phyloP scores from a whole-genome alignment of 192 early-diverging fungal genomes.

The Spinellus fusiger region DNA sequence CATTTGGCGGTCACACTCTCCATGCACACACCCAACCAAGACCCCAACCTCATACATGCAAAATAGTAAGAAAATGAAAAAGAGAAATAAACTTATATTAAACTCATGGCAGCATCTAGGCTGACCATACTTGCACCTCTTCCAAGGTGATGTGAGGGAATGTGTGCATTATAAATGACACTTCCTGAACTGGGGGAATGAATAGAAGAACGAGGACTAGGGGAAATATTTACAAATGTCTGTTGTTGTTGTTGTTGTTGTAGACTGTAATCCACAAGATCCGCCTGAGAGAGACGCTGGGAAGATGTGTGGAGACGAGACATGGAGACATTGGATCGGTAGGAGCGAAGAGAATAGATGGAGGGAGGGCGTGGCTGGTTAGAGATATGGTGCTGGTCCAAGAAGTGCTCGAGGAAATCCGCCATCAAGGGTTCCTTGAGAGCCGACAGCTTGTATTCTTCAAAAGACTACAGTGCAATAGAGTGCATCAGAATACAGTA shows the following conservation, averaged over 20 bases:
- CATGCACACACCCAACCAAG: too few relatives aligned
- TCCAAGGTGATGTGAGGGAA: not conserved
- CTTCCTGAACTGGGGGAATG: not conserved
- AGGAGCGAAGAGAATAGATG: slow-evolving; percentile 16
- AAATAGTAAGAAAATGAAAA: not conserved
- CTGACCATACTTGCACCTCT: slow-evolving; percentile 10
- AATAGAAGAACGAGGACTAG: slow-evolving; percentile 1
- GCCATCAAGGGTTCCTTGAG: slow-evolving; percentile 73
- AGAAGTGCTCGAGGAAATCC: slow-evolving; percentile 72
- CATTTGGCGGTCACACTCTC: not conserved
- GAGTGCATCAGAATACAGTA: not conserved
- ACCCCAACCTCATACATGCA: not conserved
- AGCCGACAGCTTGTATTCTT: slow-evolving; percentile 71
- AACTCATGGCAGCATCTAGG: slow-evolving; percentile 13
- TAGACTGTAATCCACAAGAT: slow-evolving; percentile 26
- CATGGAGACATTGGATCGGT: slow-evolving; percentile 10
- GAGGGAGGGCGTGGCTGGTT: slow-evolving; percentile 15
- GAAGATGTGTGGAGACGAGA: slow-evolving; percentile 2
- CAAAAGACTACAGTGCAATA: slow-evolving; percentile 44
- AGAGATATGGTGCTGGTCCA: slow-evolving; percentile 43
- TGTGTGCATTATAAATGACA: not conserved
- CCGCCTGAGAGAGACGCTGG: slow-evolving; percentile 20
- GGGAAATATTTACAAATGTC: not conserved
- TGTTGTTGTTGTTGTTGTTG: slow-evolving; percentile 24
- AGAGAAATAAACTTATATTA: not conserved